Base-by-base conservation (phyloP, 768 basidiomycete species). In the Amanita rubescens region DNA sequence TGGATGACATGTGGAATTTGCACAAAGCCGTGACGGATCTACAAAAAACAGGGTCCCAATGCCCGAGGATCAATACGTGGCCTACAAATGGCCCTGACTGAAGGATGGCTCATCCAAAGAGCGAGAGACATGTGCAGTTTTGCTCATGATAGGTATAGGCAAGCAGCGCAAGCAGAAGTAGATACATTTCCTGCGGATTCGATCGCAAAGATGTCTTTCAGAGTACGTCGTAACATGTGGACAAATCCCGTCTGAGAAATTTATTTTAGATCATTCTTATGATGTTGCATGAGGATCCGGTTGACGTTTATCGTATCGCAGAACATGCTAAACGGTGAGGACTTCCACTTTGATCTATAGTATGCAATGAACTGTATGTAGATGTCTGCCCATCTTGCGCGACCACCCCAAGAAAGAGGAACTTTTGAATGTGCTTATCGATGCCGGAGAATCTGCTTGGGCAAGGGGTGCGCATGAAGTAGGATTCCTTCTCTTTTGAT, bases 111-210 rank as follows among this genome's bases (percentile, higher is more conserved):
- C 9, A 78, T 84, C 5, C 82, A 85, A 54, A 71, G 82, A 46
- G 85, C 83, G 3, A 71, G 85, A 33, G 85, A 87, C 59, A 85
- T 87, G 84, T 86, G 84, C 65, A 82, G 78, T 59, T 86, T 87
- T 65, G 72, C 82, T 3, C 85, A 89, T 65, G 85, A 87, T 62
- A 73, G 85, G 42, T 89, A 86, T 66, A 76, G 85, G 8, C 85
- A 86, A 65, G 85, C 85, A 9, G 84, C 82, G 8, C 78, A 82
- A 58, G 76, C 75, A 3, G 83, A 85, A 63, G 79, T 75, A 0
- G 72, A 75, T 37, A 65, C 63, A 3, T 71, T 85, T 11, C 71
- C 83, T 0, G 65, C 68, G 49, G 75, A 76, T 14, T 64, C 70
- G 1, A 68, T 79, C 42, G 75, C 82, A 20, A 84, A 80, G 62